These are phyloP conservation scores for Hemisphaericaspora xylanilytica DNA, from an alignment of 1,139 yeast species.

Conservation along the genomic window DNA sequence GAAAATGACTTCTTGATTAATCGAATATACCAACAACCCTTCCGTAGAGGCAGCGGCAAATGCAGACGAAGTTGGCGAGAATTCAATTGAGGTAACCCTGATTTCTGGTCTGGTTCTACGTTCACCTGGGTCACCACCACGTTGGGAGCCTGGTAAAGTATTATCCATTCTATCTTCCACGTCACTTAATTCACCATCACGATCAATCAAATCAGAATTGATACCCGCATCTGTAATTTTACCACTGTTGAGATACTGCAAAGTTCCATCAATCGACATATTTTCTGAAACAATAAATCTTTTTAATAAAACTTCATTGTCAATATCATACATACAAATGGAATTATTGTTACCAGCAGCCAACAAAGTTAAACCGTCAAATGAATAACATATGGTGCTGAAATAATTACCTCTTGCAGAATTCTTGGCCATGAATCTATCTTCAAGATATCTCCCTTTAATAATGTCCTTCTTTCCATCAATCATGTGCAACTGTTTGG, in stretches of 20 bases:
- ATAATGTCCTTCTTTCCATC: conserved; percentile 86
- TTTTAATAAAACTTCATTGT: conserved; percentile 79
- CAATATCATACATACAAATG: conserved; percentile 85
- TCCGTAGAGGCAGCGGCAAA: conserved; percentile 97
- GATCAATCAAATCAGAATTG: conserved; percentile 75
- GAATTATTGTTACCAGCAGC: conserved; percentile 95
- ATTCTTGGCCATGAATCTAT: conserved; percentile 76
- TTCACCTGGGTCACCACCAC: conserved; percentile 89
- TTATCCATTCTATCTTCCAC: conserved; percentile 76
- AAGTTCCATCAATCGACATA: conserved; percentile 89
- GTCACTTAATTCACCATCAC: conserved; percentile 84
- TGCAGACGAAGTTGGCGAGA: conserved; percentile 87
- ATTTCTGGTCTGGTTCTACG: conserved; percentile 78
- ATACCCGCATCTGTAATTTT: conserved; percentile 84
- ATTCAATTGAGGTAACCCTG: conserved; percentile 70
- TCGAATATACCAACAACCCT: conserved; percentile 79
- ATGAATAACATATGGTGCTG: conserved; percentile 77
- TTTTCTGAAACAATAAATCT: conserved; percentile 83
- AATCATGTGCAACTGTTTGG: conserved; percentile 75
- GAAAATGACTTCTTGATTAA: conserved; percentile 71
- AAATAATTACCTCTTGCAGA: conserved; percentile 83
- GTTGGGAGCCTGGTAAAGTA: conserved; percentile 80
- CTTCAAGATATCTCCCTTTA: conserved; percentile 83
- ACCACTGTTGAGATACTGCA: conserved; percentile 71
- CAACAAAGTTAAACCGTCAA: conserved; percentile 82